Evolutionary conservation across 495 filamentous ascomycete species (phyloP).

Genomic region (Cryomyces minteri): DNA sequence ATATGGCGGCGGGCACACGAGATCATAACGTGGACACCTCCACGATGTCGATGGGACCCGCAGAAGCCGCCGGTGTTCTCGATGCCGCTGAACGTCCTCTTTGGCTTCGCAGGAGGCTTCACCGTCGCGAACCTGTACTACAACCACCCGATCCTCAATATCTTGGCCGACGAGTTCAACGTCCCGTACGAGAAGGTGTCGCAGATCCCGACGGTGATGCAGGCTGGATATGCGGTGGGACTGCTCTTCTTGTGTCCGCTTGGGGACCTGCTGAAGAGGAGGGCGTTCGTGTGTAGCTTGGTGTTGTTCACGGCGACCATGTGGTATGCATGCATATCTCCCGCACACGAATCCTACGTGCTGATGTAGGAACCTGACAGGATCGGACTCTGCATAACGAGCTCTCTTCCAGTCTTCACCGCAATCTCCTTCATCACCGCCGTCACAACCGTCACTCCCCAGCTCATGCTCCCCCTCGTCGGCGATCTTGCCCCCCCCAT

Average conservation of each 20-base stretch:
- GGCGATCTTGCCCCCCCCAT: conserved; percentile 60
- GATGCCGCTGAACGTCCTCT: conserved; percentile 39
- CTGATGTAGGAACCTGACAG: no score
- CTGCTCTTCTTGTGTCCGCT: conserved; percentile 61
- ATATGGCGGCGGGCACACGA: conserved; percentile 14
- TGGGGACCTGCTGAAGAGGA: conserved; percentile 52
- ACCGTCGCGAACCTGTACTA: conserved; percentile 59
- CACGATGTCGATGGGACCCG: conserved; percentile 36
- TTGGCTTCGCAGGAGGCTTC: conserved; percentile 31
- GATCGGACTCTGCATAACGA: conserved; percentile 55
- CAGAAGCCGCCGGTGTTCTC: conserved; percentile 37
- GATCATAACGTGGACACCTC: conserved; percentile 33
- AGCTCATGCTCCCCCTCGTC: conserved; percentile 70
- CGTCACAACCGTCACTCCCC: conserved; percentile 67
- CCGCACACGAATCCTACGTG: no score
- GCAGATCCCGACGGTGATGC: conserved; percentile 55
- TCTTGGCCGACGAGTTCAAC: conserved; percentile 39
- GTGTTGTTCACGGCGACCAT: conserved; percentile 46
- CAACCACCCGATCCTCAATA: conserved; percentile 47
- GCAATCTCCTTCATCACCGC: conserved; percentile 51
- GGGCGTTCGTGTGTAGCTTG: conserved; percentile 49
- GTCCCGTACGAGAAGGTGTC: conserved; percentile 30
- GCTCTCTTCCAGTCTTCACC: conserved; percentile 42
- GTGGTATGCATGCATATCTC: conserved; percentile 30
- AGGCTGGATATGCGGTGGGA: conserved; percentile 64